Conservation (phyloP, 2,329 filamentous ascomycete genomes). For the Colletotrichum lupini region DNA sequence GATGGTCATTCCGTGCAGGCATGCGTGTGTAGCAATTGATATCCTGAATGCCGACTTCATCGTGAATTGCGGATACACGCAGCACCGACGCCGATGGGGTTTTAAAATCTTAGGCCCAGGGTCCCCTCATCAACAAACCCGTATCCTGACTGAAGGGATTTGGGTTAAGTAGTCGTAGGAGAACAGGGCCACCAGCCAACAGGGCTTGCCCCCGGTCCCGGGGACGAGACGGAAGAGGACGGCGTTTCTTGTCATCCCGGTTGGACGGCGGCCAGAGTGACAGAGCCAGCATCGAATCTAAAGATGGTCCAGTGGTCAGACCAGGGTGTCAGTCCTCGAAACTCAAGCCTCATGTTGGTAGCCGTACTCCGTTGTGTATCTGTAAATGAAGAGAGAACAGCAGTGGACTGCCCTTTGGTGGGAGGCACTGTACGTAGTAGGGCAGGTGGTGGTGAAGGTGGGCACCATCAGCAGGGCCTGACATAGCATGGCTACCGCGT, state of each 20-base stretch:
- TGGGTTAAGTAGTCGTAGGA: not conserved
- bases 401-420: not conserved
- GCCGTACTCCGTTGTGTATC: not conserved
- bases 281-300: conserved; percentile 1
- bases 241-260: conserved; percentile 23
- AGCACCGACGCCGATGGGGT: conserved; percentile 6
- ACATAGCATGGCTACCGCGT: conserved; percentile 9
- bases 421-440: not conserved
- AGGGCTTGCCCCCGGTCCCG: conserved; percentile 10
- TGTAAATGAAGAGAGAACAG: not conserved
- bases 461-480: not conserved
- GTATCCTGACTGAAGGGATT: conserved; percentile 16
- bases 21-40: not conserved
- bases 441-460: conserved; percentile 1
- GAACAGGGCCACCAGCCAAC: conserved; percentile 3
- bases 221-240: conserved; percentile 26
- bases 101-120: conserved; percentile 1
- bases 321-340: too few species aligned
- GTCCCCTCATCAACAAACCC: not conserved
- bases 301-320: not conserved
- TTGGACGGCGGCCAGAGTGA: conserved; percentile 1
- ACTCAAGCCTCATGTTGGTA: not conserved
- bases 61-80: not conserved
- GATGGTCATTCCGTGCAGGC: too few species aligned
- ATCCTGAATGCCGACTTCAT: not conserved